Evolutionary conservation across 495 filamentous ascomycete species (phyloP).

Genomic region (Daldinia decipiens): DNA sequence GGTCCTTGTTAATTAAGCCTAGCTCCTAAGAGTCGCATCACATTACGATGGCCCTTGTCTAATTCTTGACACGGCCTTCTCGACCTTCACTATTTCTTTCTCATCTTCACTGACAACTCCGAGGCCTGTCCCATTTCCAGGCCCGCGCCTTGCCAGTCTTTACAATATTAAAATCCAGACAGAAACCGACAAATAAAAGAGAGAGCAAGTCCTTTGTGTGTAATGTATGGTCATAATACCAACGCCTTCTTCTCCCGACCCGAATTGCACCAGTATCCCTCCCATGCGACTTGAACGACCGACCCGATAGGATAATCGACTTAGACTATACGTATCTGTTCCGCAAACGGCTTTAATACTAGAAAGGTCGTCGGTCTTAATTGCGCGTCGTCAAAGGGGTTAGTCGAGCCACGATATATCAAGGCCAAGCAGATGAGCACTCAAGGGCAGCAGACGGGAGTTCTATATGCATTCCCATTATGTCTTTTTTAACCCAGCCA

Average conservation of each 20-base stretch:
- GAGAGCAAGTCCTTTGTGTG: conserved; percentile 33
- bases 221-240: conserved; percentile 38
- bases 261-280: conserved; percentile 11
- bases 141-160: conserved; percentile 30
- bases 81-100: conserved; percentile 27
- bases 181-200: conserved; percentile 43
- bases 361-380: conserved; percentile 5
- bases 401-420: conserved; percentile 5
- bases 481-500: conserved; percentile 1
- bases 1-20: conserved; percentile 42
- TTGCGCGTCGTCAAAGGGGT: background rate
- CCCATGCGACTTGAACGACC: conserved; percentile 4
- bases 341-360: conserved; percentile 4
- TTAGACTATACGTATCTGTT: background rate
- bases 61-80: conserved; percentile 34
- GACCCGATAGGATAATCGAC: background rate
- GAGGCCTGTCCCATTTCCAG: conserved; percentile 13
- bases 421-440: background rate
- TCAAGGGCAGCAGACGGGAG: background rate
- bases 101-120: conserved; percentile 23
- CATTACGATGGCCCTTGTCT: conserved; percentile 22
- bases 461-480: conserved; percentile 7
- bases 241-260: conserved; percentile 24
- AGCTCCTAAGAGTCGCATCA: conserved; percentile 34
- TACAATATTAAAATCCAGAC: conserved; percentile 46